Evolutionary conservation across 2,329 filamentous ascomycete genomes (phyloP), one percentile per base, ranked within the genome.

Genomic region (Coniella vitis): DNA sequence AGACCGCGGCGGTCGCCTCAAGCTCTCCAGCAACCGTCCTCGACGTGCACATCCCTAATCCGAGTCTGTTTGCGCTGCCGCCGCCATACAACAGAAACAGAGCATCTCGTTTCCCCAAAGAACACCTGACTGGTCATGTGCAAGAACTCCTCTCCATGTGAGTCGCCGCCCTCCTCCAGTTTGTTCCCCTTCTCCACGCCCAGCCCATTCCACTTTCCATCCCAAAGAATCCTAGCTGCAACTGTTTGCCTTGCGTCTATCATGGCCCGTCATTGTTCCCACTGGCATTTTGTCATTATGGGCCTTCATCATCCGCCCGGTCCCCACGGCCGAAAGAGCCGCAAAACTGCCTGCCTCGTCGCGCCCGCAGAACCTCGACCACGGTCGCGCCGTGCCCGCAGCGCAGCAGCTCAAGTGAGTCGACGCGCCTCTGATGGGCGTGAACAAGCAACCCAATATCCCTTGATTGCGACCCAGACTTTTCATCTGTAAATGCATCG

Each of bases 41-140:
- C 25, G 31, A 14, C 31, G 25, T 36, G 31, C 36, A 9, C 25
- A 14, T 39, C 22, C 12, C 48, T 48, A 48, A 34, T 52, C 49
- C 49, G 49, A 52, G 34, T 40, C 17, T 16, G 16, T 31, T 52
- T 52, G 40, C 17, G 19, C 40, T 42, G 40, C 44, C 40, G 45
- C 45, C 22, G 36, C 43, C 45, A 19, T 34, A n/a, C 40, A 32
- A 7, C 10, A 29, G n/a, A n/a, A n/a, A n/a, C n/a, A n/a, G n/a
- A 29, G 25, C 25, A 29, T 10, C 25, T 29, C 25, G 19, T 29
- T 34, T 17, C 2, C 25, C 16, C n/a, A 32, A n/a, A n/a, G 39
- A 49, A 42, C 49, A 52, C 49, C 49, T 52, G 49, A 48, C 49
- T 38, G 47, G 49, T 38, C 49, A 52, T 47, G 48, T 52, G 49